Evolutionary conservation across 495 filamentous ascomycete genomes (phyloP).

Genomic region (Talaromyces adpressus): DNA sequence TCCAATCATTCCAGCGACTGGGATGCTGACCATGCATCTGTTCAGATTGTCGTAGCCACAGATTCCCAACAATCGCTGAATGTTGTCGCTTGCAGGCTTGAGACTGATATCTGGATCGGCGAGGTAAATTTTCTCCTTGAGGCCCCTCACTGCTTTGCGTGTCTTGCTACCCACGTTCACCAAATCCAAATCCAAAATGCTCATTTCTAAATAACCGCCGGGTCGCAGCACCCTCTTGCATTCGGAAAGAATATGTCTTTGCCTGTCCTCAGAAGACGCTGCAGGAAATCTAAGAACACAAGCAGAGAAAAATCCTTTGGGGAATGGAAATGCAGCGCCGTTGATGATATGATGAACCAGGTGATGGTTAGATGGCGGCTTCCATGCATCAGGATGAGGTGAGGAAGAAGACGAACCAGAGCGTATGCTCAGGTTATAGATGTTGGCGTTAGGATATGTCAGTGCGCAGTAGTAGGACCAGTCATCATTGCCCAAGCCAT

Average conservation of each 20-base stretch:
- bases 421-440: conserved; percentile 61
- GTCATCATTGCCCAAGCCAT: conserved; percentile 86
- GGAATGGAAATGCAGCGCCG: conserved; percentile 73
- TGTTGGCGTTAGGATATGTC: conserved; percentile 76
- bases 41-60: conserved; percentile 81
- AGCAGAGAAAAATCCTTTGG: conserved; percentile 73
- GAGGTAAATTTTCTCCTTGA: conserved; percentile 70
- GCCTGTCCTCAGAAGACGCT: conserved; percentile 64
- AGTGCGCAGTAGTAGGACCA: conserved; percentile 98
- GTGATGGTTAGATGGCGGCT: conserved; percentile 75
- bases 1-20: conserved; percentile 66
- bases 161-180: conserved; percentile 78
- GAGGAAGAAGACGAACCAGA: conserved; percentile 22
- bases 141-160: conserved; percentile 63
- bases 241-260: conserved; percentile 75
- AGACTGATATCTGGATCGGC: conserved; percentile 57
- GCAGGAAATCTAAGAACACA: conserved; percentile 86
- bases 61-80: conserved; percentile 67
- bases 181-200: conserved; percentile 77
- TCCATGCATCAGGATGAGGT: conserved; percentile 35
- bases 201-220: conserved; percentile 83
- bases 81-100: conserved; percentile 68
- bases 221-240: conserved; percentile 86
- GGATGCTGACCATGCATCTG: conserved; percentile 82
- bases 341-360: conserved; percentile 70